phyloP scores from a whole-genome alignment of 2,329 filamentous ascomycete genomes.

The Kalmusia sp. region DNA sequence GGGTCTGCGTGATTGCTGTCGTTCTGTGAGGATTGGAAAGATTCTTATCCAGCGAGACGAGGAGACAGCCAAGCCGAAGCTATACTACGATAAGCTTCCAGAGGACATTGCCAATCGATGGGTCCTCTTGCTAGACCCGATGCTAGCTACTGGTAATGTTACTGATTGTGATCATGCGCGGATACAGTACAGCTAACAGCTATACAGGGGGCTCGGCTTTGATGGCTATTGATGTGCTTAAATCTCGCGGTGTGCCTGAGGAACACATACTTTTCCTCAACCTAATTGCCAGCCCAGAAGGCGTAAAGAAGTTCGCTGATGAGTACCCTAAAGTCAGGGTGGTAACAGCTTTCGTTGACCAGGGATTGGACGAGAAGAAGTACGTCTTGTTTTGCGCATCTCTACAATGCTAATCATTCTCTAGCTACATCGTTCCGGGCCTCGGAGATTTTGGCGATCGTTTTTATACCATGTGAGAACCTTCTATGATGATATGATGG shows the following conservation, averaged over 20 bases:
- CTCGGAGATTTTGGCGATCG: constrained; percentile 95
- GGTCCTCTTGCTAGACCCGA: constrained; percentile 95
- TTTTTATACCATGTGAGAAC: constrained; percentile 83
- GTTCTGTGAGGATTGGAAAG: constrained; percentile 97
- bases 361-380: constrained; percentile 98
- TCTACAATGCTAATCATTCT: constrained; percentile 13
- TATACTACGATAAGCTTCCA: constrained; percentile 98
- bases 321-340: constrained; percentile 89
- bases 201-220: constrained; percentile 84
- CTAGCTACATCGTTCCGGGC: constrained; percentile 91
- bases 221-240: constrained; percentile 95
- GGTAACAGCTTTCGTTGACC: constrained; percentile 94
- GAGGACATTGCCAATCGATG: constrained; percentile 91
- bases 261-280: constrained; percentile 96
- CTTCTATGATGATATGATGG: neutral
- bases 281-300: constrained; percentile 94
- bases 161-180: neutral
- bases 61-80: constrained; percentile 87
- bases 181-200: constrained; percentile 14
- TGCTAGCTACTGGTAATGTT: constrained; percentile 89
- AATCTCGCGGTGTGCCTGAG: constrained; percentile 88
- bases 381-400: constrained; percentile 56
- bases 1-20: constrained; percentile 92
- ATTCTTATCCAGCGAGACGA: constrained; percentile 98
- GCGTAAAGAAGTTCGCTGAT: constrained; percentile 85